Percentiles rank a stretch among this genome's conserved stretches.
These are phyloP conservation scores for Acanthamoeba culbertsoni DNA, from an alignment of 208 protist genomes.

Conservation along the genomic window DNA sequence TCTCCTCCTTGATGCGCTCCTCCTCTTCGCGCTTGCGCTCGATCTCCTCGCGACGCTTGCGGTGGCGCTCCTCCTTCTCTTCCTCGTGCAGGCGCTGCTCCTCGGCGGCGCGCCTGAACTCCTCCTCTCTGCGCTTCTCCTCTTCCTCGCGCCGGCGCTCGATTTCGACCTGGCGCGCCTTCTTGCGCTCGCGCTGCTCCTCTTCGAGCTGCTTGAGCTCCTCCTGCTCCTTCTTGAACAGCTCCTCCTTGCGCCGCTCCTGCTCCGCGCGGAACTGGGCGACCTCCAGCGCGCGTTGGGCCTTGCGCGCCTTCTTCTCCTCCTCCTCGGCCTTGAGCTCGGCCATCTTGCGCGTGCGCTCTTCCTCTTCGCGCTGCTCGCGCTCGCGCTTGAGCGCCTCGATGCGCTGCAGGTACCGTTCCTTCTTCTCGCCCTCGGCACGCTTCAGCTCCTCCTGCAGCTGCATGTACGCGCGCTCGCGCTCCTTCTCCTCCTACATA, in stretches of 20 bases:
- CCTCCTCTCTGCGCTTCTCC: constrained; percentile 33
- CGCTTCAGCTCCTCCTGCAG: constrained; percentile 17
- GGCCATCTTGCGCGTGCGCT: not conserved
- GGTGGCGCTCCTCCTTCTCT: not conserved
- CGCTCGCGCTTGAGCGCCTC: constrained; percentile 20
- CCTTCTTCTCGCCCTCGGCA: too few species aligned
- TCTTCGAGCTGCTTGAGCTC: not conserved
- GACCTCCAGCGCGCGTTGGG: not conserved
- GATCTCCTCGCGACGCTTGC: constrained; percentile 48
- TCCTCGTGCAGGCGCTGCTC: not conserved
- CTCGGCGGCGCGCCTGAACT: constrained; percentile 6
- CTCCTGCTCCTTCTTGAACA: not conserved
- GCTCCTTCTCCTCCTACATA: too few species aligned
- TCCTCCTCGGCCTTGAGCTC: constrained; percentile 1
- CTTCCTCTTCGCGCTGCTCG: constrained; percentile 23
- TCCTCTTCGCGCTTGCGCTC: constrained; percentile 31
- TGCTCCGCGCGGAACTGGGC: not conserved
- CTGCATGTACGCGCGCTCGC: constrained; percentile 15
- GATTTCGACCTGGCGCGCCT: not conserved
- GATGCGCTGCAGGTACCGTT: not conserved
- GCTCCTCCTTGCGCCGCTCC: constrained; percentile 43
- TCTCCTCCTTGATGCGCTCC: constrained; percentile 28
- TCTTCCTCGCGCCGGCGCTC: not conserved
- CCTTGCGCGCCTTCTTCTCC: not conserved
- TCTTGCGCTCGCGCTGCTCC: not conserved